Conservation (phyloP, 768 basidiomycete species). For the Mycena capillaripes region DNA sequence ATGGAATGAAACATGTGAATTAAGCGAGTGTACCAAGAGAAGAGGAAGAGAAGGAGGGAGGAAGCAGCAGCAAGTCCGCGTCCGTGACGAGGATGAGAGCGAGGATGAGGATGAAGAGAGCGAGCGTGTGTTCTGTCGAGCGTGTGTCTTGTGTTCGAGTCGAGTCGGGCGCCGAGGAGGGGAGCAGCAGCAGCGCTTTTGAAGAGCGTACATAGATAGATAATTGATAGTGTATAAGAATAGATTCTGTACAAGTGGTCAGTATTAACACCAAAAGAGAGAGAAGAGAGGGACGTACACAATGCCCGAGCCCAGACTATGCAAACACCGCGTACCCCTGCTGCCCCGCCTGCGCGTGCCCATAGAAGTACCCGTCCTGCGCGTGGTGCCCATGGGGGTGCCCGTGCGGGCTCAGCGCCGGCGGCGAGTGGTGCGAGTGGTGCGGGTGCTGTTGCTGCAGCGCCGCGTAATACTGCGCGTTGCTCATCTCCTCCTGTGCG, state of each 20-base stretch:
- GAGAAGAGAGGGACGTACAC: background rate
- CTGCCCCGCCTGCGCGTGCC: background rate
- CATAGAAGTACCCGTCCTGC: too few species aligned
- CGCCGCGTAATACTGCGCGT: constrained; percentile 34
- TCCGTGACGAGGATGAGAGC: too few species aligned
- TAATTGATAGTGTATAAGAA: constrained; percentile 16
- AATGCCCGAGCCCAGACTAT: background rate
- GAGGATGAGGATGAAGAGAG: background rate
- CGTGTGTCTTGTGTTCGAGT: background rate
- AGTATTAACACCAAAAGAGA: too few species aligned
- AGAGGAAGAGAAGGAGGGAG: too few species aligned
- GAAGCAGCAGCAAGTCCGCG: too few species aligned
- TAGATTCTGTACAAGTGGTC: background rate
- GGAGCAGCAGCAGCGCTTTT: background rate
- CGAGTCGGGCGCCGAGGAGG: background rate
- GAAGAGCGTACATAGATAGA: background rate
- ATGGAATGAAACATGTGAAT: background rate
- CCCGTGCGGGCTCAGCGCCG: too few species aligned
- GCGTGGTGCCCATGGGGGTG: too few species aligned
- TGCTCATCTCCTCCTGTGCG: constrained; percentile 28
- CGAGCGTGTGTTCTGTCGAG: background rate
- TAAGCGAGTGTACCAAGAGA: too few species aligned
- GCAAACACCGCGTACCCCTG: constrained; percentile 8
- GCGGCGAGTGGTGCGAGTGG: background rate
- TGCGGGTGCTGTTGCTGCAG: background rate